Conservation (phyloP, 2,329 filamentous ascomycete genomes). For the Beauveria bassiana region DNA sequence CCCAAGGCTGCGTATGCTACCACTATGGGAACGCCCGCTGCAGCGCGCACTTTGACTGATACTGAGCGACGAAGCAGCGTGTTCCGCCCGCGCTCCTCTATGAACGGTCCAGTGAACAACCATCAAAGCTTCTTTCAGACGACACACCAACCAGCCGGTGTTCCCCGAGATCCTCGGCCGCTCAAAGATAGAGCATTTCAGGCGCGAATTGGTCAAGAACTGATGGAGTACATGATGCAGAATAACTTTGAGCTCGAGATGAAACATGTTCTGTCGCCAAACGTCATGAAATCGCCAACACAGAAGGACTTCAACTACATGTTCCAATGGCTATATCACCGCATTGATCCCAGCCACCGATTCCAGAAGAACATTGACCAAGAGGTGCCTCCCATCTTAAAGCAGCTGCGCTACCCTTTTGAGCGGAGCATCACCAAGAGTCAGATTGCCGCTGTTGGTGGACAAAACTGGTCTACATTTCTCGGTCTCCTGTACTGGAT, state of each 20-base stretch:
- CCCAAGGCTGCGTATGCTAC: conserved; percentile 53
- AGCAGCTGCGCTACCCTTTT: conserved; percentile 90
- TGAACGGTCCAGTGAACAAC: conserved; percentile 53
- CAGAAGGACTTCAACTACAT: conserved; percentile 98
- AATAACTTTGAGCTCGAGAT: conserved; percentile 98
- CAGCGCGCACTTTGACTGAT: conserved; percentile 40
- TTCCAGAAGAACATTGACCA: conserved; percentile 94
- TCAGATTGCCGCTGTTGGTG: conserved; percentile 87
- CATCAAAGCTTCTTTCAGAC: conserved; percentile 96
- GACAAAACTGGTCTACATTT: conserved; percentile 95
- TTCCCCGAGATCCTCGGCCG: conserved; percentile 79
- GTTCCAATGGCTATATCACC: conserved; percentile 96
- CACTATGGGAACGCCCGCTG: conserved; percentile 43
- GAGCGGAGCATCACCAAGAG: conserved; percentile 95
- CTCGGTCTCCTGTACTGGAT: conserved; percentile 95
- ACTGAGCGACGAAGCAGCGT: conserved; percentile 73
- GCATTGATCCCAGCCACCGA: conserved; percentile 86
- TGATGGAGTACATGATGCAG: conserved; percentile 84
- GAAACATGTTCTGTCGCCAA: conserved; percentile 87
- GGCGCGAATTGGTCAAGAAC: conserved; percentile 74
- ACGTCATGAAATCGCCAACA: conserved; percentile 86
- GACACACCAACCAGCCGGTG: conserved; percentile 70
- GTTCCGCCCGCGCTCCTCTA: conserved; percentile 62
- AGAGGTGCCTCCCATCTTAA: conserved; percentile 85
- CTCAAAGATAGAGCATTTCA: conserved; percentile 76